Conservation (phyloP, 2,329 filamentous ascomycete genomes). For the Phyllosticta citribraziliensis region DNA sequence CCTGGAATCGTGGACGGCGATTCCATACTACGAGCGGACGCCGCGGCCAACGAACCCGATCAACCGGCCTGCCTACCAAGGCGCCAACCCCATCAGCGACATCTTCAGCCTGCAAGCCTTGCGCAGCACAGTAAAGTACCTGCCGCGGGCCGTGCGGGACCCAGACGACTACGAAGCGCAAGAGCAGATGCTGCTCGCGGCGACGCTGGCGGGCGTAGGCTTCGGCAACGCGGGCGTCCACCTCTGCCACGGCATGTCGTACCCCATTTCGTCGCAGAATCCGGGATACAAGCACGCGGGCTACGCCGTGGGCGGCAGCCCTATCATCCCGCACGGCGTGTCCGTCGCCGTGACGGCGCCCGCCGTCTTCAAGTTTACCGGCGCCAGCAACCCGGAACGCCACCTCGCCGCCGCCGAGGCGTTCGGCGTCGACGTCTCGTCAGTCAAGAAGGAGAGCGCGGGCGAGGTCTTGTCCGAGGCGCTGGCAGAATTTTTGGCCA, state of each 20-base stretch:
- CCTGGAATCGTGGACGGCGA: constrained; percentile 94
- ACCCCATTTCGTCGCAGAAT: constrained; percentile 93
- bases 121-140: constrained; percentile 76
- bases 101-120: constrained; percentile 90
- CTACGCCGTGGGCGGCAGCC: constrained; percentile 61
- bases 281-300: constrained; percentile 79
- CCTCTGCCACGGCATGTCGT: constrained; percentile 85
- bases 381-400: constrained; percentile 79
- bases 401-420: constrained; percentile 82
- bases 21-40: constrained; percentile 78
- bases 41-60: constrained; percentile 85
- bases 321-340: constrained; percentile 92
- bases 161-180: constrained; percentile 90
- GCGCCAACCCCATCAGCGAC: constrained; percentile 94
- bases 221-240: constrained; percentile 98
- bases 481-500: constrained; percentile 66
- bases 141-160: constrained; percentile 76
- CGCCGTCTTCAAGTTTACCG: constrained; percentile 90
- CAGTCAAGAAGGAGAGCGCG: constrained; percentile 80
- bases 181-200: constrained; percentile 87
- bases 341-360: constrained; percentile 90
- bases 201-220: constrained; percentile 87
- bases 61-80: constrained; percentile 86
- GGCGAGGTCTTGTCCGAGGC: constrained; percentile 83
- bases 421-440: constrained; percentile 81